Conservation (phyloP, 1,284 basidiomycete species). For the Irpex sp. region DNA sequence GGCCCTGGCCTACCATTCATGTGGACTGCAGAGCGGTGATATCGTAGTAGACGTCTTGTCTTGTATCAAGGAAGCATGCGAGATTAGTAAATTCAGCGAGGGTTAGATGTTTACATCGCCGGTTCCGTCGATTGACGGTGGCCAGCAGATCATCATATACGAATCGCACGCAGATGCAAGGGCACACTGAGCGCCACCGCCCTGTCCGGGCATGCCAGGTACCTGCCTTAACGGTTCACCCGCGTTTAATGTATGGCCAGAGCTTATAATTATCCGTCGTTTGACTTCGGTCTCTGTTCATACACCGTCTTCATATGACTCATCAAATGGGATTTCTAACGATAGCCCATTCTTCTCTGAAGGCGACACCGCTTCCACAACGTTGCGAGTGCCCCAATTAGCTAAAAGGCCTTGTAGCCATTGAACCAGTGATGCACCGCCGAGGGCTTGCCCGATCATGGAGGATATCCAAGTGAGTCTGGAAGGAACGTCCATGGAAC, state of each 20-base stretch:
- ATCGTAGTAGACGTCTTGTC: too few species aligned
- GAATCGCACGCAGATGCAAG: not conserved
- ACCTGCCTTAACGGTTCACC: not conserved
- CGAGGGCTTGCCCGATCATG: not conserved
- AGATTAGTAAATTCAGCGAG: too few species aligned
- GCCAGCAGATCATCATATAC: not conserved
- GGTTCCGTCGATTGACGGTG: too few species aligned
- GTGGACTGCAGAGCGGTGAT: too few species aligned
- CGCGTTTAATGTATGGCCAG: not conserved
- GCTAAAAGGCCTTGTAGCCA: not conserved
- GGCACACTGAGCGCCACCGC: not conserved
- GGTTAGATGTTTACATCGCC: too few species aligned
- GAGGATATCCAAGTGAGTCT: not conserved
- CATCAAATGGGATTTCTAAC: not conserved
- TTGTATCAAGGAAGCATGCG: too few species aligned
- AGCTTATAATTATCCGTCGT: slow-evolving; percentile 1
- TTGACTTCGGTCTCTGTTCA: not conserved
- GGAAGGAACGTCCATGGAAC: not conserved
- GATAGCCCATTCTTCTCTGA: not conserved
- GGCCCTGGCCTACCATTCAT: too few species aligned
- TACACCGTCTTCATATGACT: not conserved
- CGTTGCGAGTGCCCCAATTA: not conserved
- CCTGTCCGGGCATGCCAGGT: not conserved
- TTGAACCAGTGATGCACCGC: not conserved
- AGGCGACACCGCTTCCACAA: not conserved